Base-by-base conservation (phyloP, 768 basidiomycete genomes). In the Pholiota molesta region DNA sequence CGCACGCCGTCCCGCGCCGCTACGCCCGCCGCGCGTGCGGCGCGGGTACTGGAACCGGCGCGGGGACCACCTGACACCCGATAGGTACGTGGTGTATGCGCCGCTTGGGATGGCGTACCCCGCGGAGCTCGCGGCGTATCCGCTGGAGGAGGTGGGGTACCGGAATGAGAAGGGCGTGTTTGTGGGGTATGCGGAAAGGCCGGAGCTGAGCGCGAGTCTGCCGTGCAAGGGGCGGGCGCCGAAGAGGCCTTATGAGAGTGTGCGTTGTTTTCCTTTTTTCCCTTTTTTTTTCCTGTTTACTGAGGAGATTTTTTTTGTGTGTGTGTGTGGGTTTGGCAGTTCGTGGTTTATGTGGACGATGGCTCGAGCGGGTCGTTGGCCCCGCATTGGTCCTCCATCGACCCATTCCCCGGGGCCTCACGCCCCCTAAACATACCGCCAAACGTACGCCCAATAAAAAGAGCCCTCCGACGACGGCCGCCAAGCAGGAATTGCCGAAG, bases 11-110 rank as follows among this genome's bases (percentile, higher is more conserved):
- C 28, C 60, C 52, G 16, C 47, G 61, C 55, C 42, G 16, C 14
- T n/a, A n/a, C n/a, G n/a, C 74, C 47, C 77, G 75, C 14, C 61
- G 62, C 75, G 78, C 61, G 56, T 78, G 9, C 86, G 89, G 19
- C 73, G 74, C 37, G 91, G 90, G 1, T 85, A 77, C 66, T 92
- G 91, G 91, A 92, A 92, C 65, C 69, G 81, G n/a, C 84, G 90
- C 1, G 91, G 91, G 0, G 91, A 92, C 70, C 84, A 90, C 65
- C 79, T 89, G 52, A 88, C 86, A 21, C 58, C 72, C 19, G 73
- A 77, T n/a, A 79, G 80, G 52, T 86, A 76, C 65, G 77, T 91
- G 63, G 89, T 92, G 33, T 91, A 87, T 59, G 89, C 88, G 8
- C 91, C 91, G 1, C 73, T 70, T 0, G 72, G 78, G 7, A 71